Evolutionary conservation across 768 basidiomycete genomes (phyloP).

Genomic region (Collybia mongolica): DNA sequence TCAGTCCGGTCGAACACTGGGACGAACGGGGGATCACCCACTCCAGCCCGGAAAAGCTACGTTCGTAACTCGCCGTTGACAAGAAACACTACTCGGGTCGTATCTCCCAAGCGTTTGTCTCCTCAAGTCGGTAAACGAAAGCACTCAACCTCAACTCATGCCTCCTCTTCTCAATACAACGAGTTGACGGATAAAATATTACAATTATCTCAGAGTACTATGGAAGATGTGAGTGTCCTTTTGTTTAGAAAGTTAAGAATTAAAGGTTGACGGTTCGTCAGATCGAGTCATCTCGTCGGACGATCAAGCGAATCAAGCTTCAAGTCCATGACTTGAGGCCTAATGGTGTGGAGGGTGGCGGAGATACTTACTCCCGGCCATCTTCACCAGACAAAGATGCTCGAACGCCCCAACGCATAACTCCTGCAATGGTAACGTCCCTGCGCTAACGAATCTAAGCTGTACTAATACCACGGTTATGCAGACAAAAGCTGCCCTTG

Average conservation of each 20-base stretch:
- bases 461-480: background rate
- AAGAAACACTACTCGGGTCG: constrained; percentile 38
- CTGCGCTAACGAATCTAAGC: constrained; percentile 2
- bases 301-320: constrained; percentile 72
- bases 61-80: constrained; percentile 56
- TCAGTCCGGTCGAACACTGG: constrained; percentile 49
- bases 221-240: constrained; percentile 58
- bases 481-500: constrained; percentile 74
- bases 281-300: constrained; percentile 71
- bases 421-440: constrained; percentile 40
- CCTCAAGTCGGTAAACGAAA: constrained; percentile 48
- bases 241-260: background rate
- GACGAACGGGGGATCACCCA: constrained; percentile 34
- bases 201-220: constrained; percentile 50
- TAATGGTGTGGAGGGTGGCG: constrained; percentile 14
- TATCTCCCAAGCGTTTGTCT: constrained; percentile 54
- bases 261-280: constrained; percentile 23
- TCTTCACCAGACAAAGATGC: constrained; percentile 58
- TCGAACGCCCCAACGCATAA: constrained; percentile 43
- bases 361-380: constrained; percentile 40
- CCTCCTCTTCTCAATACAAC: constrained; percentile 24
- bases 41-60: constrained; percentile 35
- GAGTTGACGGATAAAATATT: constrained; percentile 47
- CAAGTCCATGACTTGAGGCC: constrained; percentile 54
- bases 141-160: constrained; percentile 22